phyloP scores from a whole-genome alignment of 192 early-diverging fungal species.

The Entomortierella lignicola region DNA sequence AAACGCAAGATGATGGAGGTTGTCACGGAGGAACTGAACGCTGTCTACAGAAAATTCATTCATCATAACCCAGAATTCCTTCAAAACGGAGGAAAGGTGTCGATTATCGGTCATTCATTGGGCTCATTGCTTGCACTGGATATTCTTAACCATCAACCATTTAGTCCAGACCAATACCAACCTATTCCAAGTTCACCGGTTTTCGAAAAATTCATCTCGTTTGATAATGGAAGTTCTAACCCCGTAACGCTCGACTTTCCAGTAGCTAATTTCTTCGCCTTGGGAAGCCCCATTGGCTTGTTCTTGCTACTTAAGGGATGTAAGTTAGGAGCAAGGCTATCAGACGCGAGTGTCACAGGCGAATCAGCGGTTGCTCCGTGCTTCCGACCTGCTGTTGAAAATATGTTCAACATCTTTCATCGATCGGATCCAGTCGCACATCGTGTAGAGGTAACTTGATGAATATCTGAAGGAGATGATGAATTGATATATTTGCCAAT shows the following conservation, averaged over 20 bases:
- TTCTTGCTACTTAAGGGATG: conserved; percentile 82
- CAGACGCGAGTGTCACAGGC: conserved; percentile 33
- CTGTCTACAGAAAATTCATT: conserved; percentile 78
- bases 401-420: conserved; percentile 88
- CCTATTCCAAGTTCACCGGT: conserved; percentile 50
- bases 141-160: conserved; percentile 77
- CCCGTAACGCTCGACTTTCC: conserved; percentile 69
- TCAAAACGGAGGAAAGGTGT: conserved; percentile 71
- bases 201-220: conserved; percentile 45
- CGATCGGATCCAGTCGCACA: conserved; percentile 50
- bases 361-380: conserved; percentile 47
- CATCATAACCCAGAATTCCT: conserved; percentile 81
- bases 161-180: conserved; percentile 37
- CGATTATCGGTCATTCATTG: conserved; percentile 83
- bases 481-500: too few species aligned
- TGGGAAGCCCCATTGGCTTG: conserved; percentile 87
- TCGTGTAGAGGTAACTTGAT: conserved; percentile 46
- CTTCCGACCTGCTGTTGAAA: conserved; percentile 73
- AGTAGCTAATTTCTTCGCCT: conserved; percentile 81
- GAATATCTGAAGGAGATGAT: too few species aligned
- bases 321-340: conserved; percentile 66
- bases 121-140: conserved; percentile 85
- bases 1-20: conserved; percentile 84
- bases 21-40: conserved; percentile 81
- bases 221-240: conserved; percentile 30